These are phyloP conservation scores for Umbilicaria muhlenbergii DNA, from an alignment of 495 filamentous ascomycete genomes.

Conservation along the genomic window DNA sequence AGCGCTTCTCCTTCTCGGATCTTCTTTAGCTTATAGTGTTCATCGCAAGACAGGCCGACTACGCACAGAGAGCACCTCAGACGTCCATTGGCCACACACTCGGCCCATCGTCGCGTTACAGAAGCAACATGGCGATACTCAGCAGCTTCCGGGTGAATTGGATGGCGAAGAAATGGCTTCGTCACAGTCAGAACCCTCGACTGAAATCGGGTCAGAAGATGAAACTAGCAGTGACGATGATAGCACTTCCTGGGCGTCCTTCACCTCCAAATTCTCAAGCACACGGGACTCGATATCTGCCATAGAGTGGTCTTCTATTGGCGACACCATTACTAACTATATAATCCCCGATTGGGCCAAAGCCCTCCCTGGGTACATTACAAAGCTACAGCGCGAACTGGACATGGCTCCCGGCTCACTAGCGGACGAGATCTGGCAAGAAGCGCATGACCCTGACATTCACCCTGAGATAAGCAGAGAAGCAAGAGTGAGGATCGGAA, in stretches of 20 bases:
- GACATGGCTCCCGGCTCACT: conserved; percentile 74
- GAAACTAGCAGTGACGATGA: conserved; percentile 9
- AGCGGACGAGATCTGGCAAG: conserved; percentile 83
- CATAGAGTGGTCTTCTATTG: conserved; percentile 42
- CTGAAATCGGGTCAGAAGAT: no score
- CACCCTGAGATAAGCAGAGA: conserved; percentile 75
- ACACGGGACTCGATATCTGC: conserved; percentile 35
- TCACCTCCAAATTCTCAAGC: conserved; percentile 39
- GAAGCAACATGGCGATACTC: no score
- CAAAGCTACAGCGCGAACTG: conserved; percentile 77
- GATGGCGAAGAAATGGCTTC: no score
- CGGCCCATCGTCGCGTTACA: no score
- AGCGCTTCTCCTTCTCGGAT: no score
- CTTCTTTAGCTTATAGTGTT: no score
- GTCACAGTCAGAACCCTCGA: no score
- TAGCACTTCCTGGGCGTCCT: conserved; percentile 41
- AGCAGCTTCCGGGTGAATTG: no score
- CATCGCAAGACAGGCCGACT: no score
- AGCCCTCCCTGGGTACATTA: conserved; percentile 55
- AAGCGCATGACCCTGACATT: conserved; percentile 65
- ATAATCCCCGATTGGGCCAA: conserved; percentile 74
- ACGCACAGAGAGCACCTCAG: no score
- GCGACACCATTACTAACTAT: conserved; percentile 48
- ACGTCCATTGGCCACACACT: no score
- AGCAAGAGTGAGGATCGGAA: conserved; percentile 66